Conservation (phyloP, 23 red algal species). For the Gracilariopsis chorda region DNA sequence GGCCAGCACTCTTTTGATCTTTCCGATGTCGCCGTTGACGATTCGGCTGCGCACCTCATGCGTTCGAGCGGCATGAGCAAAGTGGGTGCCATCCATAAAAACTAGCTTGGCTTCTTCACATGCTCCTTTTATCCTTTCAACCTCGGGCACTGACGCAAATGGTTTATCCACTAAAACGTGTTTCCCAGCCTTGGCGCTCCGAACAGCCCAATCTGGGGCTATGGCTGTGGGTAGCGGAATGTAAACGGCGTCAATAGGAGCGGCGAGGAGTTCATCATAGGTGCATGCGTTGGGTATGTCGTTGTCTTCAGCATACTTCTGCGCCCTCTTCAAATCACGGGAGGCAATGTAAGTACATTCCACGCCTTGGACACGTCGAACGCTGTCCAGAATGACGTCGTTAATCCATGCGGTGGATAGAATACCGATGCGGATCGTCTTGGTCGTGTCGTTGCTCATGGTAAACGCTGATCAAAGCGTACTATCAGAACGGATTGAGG, state of each 20-base stretch:
- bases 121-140: constrained; percentile 53
- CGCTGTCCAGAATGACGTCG: constrained; percentile 1
- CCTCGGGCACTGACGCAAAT: neutral
- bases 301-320: constrained; percentile 20
- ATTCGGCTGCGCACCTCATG: neutral
- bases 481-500: too few relatives aligned
- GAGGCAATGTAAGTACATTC: constrained; percentile 23
- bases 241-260: constrained; percentile 64
- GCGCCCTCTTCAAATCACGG: constrained; percentile 7
- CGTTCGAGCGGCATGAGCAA: constrained; percentile 61
- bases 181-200: constrained; percentile 46
- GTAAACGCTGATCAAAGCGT: too few relatives aligned
- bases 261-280: constrained; percentile 35
- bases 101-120: constrained; percentile 35
- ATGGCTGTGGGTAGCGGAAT: constrained; percentile 83
- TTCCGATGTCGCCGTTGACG: constrained; percentile 52
- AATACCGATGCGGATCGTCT: constrained; percentile 24
- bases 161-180: constrained; percentile 89
- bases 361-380: neutral
- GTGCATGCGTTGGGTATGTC: neutral
- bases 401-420: constrained; percentile 57
- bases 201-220: constrained; percentile 59
- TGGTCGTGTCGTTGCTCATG: too few relatives aligned
- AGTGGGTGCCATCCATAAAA: constrained; percentile 88
- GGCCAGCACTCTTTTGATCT: constrained; percentile 13